Base-by-base conservation (phyloP, 768 basidiomycete genomes). In the Hygrocybe punicea region DNA sequence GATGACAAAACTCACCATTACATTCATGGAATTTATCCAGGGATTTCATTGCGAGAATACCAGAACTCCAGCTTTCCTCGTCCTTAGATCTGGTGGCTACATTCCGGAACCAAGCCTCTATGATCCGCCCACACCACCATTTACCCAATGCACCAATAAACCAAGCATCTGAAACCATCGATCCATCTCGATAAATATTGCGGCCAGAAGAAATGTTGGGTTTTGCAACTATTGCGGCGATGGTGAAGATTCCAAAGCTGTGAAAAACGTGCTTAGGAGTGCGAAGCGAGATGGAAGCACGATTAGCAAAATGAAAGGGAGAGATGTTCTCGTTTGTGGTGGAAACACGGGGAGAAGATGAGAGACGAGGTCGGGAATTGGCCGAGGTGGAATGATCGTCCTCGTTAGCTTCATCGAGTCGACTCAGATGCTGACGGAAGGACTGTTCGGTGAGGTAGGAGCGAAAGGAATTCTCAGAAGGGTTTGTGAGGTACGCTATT, bases 401-500 rank as follows among this genome's bases (percentile, higher is more conserved):
- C 53, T 85, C 81, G 56, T 74, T 67, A 47, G 74, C 76, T 64
- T 87, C 86, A 63, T 94, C 87, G 65, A 97, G 83, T 55, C 86
- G 87, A 58, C 85, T 91, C 58, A 98, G 82, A 71, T 98, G 94
- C 55, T 91, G 90, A 52, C 95, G 91, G 71, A 99, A 98, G 23
- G 93, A 95, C 67, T 91, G 91, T 67, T 97, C 94, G n/a, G 95
- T 98, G 63, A 98, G 86, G 75, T 92, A 95, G 17, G 93, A 80
- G 52, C 95, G 86, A 73, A 99, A 98, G 6, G 93, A 93, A 47
- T 86, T 86, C 73, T 98, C 94, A 55, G 88, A 85, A 21, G 96
- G 96, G 72, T 98, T 98, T 34, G 93, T 92, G 69, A 95, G 83
- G 77, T 93, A 93, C 48, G 95, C 96, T 98, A 29, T 4, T 8